These are phyloP conservation scores for Trifolium subterraneum DNA, from an alignment of 306 rosid genomes.

Conservation along the genomic window DNA sequence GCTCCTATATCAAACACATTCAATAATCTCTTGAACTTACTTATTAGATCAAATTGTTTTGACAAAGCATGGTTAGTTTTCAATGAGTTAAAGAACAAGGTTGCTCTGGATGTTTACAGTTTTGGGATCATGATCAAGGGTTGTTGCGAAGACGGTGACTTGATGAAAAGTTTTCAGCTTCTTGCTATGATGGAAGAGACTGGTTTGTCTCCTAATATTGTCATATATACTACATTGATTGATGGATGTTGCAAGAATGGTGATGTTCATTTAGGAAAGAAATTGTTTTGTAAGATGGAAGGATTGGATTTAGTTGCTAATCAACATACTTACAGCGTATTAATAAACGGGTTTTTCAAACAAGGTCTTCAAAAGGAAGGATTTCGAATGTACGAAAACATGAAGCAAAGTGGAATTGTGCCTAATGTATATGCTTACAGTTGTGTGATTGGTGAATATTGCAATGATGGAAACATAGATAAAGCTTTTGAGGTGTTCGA, in stretches of 20 bases:
- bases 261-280: slow-evolving; percentile 61
- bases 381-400: slow-evolving; percentile 65
- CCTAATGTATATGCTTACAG: slow-evolving; percentile 63
- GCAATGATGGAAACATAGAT: slow-evolving; percentile 53
- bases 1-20: slow-evolving; percentile 58
- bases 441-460: slow-evolving; percentile 59
- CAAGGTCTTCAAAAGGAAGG: slow-evolving; percentile 71
- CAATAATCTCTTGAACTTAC: slow-evolving; percentile 59
- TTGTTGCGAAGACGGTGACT: slow-evolving; percentile 68
- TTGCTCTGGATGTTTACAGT: slow-evolving; percentile 59
- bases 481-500: slow-evolving; percentile 59
- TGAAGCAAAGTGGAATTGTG: slow-evolving; percentile 60
- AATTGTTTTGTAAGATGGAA: slow-evolving; percentile 67
- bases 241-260: slow-evolving; percentile 82
- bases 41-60: slow-evolving; percentile 52
- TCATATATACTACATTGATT: slow-evolving; percentile 70
- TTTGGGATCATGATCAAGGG: slow-evolving; percentile 80
- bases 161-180: slow-evolving; percentile 63
- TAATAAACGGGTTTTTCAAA: slow-evolving; percentile 78
- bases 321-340: slow-evolving; percentile 65
- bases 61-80: slow-evolving; percentile 64
- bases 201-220: slow-evolving; percentile 67
- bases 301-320: slow-evolving; percentile 61
- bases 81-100: slow-evolving; percentile 46
- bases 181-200: slow-evolving; percentile 53